phyloP scores from a whole-genome alignment of 768 basidiomycete genomes.

The Ramaria sp. region DNA sequence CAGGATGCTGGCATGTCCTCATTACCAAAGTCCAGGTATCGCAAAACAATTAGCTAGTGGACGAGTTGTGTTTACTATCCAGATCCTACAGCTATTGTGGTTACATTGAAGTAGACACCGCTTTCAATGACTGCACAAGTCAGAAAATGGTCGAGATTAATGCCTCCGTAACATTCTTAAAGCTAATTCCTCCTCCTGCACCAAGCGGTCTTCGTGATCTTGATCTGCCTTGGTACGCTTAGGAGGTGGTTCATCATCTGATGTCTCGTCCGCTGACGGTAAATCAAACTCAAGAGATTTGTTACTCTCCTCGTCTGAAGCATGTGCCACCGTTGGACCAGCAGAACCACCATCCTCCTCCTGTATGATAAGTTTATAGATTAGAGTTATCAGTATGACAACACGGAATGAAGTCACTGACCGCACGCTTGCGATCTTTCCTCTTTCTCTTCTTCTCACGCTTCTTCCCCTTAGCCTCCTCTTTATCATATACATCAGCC shows the following conservation, averaged over 20 bases:
- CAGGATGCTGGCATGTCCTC: too few species aligned
- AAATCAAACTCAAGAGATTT: slow-evolving; percentile 62
- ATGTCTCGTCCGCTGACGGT: slow-evolving; percentile 11
- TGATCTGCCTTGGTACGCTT: too few species aligned
- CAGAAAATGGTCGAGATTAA: too few species aligned
- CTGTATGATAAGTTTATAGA: slow-evolving; percentile 16
- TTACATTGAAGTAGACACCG: too few species aligned
- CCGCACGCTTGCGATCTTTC: slow-evolving; percentile 61
- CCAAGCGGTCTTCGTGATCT: slow-evolving; percentile 10
- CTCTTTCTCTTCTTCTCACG: slow-evolving; percentile 86
- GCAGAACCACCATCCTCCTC: slow-evolving; percentile 19
- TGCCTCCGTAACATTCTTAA: background rate
- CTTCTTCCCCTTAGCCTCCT: slow-evolving; percentile 79
- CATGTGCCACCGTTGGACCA: slow-evolving; percentile 24
- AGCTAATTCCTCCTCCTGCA: background rate
- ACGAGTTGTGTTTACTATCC: too few species aligned
- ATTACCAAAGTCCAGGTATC: too few species aligned
- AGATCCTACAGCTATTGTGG: too few species aligned
- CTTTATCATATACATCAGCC: slow-evolving; percentile 67
- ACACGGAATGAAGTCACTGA: slow-evolving; percentile 12
- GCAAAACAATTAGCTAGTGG: too few species aligned
- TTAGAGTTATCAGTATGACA: background rate
- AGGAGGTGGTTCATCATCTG: too few species aligned
- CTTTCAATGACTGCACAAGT: too few species aligned
- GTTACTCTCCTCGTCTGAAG: slow-evolving; percentile 47